Base-by-base conservation (phyloP, 805 yeast species). In the Cyberlindnera nakhonratchasimensis region DNA sequence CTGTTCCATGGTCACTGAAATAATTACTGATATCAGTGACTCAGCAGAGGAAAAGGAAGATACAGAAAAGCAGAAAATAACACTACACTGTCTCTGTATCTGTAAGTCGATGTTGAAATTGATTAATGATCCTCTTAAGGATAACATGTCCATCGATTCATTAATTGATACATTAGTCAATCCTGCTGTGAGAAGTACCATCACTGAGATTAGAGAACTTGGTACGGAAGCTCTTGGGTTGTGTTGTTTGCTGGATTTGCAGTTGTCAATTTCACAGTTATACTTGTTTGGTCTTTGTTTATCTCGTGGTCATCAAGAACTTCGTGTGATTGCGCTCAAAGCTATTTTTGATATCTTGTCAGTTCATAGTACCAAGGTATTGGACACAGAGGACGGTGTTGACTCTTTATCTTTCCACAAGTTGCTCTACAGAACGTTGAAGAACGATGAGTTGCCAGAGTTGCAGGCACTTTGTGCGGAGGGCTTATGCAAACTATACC, bases 381-480 rank as follows among this genome's bases (percentile, higher is more conserved):
- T 86, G 25, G 87, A 80, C 53, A 65, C 68, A 4, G 78, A 72
- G 46, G 79, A 73, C 19, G 75, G 78, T 45, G 84, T 80, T 18
- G 89, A 82, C 56, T 71, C 84, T 0, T 63, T 77, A 40, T 80
- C 84, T 0, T 66, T 84, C 43, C 86, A 86, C 46, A 77, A 82
- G 57, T 65, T 86, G 22, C 82, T 85, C 47, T 83, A 80, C 65
- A 77, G 80, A 57, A 75, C 82, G 1, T 65, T 86, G 51, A 75
- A 77, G 55, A 73, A 73, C 49, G 67, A 67, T 43, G 74, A 73
- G 5, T 66, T 75, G 51, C 86, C 86, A 1, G 75, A 73, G 21
- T 71, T 88, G 16, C 96, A 87, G 59, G 80, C 91, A 0, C 71
- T 79, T 1, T 84, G 91, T 9, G 96, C 91, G 0, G 95, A 87